Percentiles rank a stretch among this genome's conserved stretches.
Conservation (phyloP, 1,284 basidiomycete genomes). For the Irpex rosettiformis region DNA sequence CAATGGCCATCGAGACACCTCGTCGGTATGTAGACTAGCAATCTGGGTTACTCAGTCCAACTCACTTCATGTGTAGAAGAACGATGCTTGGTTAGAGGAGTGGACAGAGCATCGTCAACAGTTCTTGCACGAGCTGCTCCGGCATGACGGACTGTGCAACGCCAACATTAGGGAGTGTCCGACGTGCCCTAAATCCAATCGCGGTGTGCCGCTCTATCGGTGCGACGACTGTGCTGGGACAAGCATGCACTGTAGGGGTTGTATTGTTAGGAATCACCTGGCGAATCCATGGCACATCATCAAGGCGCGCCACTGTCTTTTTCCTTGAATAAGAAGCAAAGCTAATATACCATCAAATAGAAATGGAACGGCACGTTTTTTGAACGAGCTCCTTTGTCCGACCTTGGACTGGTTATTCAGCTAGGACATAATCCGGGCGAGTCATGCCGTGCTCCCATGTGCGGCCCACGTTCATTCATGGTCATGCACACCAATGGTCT, state of each 20-base stretch:
- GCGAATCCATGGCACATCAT: not conserved
- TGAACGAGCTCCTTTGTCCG: not conserved
- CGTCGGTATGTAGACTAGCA: too few species aligned
- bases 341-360: not conserved
- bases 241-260: not conserved
- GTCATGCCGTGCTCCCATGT: not conserved
- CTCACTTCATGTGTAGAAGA: too few species aligned
- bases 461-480: constrained; percentile 1
- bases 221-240: not conserved
- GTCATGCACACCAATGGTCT: constrained; percentile 12
- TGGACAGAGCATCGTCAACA: not conserved
- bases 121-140: not conserved
- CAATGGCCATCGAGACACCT: too few species aligned
- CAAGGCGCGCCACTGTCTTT: not conserved
- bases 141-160: not conserved
- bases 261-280: not conserved
- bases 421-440: constrained; percentile 4
- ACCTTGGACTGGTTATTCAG: constrained; percentile 8
- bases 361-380: constrained; percentile 5
- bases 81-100: too few species aligned
- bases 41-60: too few species aligned
- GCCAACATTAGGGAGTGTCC: not conserved
- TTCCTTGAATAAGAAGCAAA: not conserved
- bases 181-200: not conserved
- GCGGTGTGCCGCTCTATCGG: not conserved